phyloP scores from a whole-genome alignment of 2,329 filamentous ascomycete species.

The Calonectria honghensis region DNA sequence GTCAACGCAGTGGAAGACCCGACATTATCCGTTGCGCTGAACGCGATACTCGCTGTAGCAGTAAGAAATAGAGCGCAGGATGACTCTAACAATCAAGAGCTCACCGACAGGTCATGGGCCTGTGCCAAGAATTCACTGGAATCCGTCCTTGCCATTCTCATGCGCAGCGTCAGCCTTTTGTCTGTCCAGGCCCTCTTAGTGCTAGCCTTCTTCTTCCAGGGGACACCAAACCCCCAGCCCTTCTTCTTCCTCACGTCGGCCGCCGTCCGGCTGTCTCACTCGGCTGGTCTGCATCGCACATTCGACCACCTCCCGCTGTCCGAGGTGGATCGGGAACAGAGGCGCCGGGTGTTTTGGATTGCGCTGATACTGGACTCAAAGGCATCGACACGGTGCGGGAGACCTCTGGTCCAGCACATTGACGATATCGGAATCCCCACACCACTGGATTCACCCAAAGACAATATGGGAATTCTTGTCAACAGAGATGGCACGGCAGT shows the following conservation, averaged over 20 bases:
- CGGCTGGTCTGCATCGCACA: slow-evolving; percentile 23
- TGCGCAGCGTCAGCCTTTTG: slow-evolving; percentile 32
- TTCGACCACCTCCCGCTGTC: slow-evolving; percentile 30
- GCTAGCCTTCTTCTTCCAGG: slow-evolving; percentile 32
- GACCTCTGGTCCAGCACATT: slow-evolving; percentile 24
- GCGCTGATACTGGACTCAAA: slow-evolving; percentile 33
- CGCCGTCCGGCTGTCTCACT: slow-evolving; percentile 27
- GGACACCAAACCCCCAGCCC: slow-evolving; percentile 32
- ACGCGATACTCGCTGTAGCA: slow-evolving; percentile 27
- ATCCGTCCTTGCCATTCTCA: slow-evolving; percentile 18
- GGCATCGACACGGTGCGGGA: slow-evolving; percentile 24
- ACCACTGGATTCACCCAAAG: slow-evolving; percentile 28
- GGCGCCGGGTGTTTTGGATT: slow-evolving; percentile 29
- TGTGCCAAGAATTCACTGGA: slow-evolving; percentile 34
- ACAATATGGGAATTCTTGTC: slow-evolving; percentile 32
- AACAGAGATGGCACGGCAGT: slow-evolving; percentile 18
- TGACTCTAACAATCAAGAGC: not conserved
- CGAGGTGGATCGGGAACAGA: slow-evolving; percentile 24
- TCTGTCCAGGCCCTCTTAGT: slow-evolving; percentile 29
- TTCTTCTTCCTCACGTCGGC: slow-evolving; percentile 35
- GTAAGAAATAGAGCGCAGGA: slow-evolving; percentile 23
- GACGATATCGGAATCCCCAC: slow-evolving; percentile 26
- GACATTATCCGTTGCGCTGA: slow-evolving; percentile 23
- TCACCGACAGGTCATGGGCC: slow-evolving; percentile 18
- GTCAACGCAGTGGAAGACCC: slow-evolving; percentile 22